Base-by-base conservation (phyloP, 768 basidiomycete genomes). In the Arthromyces matolae region DNA sequence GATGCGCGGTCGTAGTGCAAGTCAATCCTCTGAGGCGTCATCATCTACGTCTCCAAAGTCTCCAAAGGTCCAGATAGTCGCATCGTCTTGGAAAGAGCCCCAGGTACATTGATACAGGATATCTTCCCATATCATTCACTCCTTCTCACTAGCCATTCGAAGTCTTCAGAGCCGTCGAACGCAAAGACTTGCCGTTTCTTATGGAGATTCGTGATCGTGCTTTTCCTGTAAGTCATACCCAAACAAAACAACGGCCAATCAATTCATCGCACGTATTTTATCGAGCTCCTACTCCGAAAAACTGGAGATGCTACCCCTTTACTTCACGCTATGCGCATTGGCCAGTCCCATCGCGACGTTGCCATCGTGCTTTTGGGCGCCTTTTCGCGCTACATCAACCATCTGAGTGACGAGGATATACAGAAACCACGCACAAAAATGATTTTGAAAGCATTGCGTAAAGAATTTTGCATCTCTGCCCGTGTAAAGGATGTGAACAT, bases 331-430 rank as follows among this genome's bases (percentile, higher is more conserved):
- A 91, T 95, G 77, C 76, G 86, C 19, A 84, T 89, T 23, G 86
- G 88, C 22, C 67, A 75, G 51, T 78, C 80, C 31, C 84, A 91
- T 55, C 73, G 79, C 49, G 93, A 96, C 42, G 80, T 97, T 8
- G 87, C 91, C 3, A 89, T 98, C 50, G 59, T 95, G 4, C 73
- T 98, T 2, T 64, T 96, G 12, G 94, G 94, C 10, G 92, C 94
- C 10, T 83, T 96, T 60, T 93, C 91, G 10, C 81, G 93, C 18
- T 95, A 84, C 72, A 81, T 98, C 45, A 98, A 98, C 62, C 76
- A 89, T 58, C 74, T 96, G 1, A 83, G 88, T 49, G 92, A 92
- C 49, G 80, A 78, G 36, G 90, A 95, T 52, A 76, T 95, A 47
- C 73, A 67, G 54, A 81, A 75, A 69, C 75, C 75, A 27, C 72